Conservation (phyloP, 768 basidiomycete species). For the Rhizopogon salebrosus region DNA sequence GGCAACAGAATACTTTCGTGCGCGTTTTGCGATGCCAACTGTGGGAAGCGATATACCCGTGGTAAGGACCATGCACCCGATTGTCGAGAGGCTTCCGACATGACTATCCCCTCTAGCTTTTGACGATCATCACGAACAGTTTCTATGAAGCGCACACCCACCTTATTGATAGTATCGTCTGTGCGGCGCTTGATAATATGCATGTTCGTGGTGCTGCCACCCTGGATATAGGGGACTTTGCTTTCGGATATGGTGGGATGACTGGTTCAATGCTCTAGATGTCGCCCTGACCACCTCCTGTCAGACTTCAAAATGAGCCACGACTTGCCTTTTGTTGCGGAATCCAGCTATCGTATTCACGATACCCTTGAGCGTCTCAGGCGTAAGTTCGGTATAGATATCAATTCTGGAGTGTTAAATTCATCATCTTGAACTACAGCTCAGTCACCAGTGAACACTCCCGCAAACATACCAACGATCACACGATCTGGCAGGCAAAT, state of each 20-base stretch:
- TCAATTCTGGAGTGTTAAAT: neutral
- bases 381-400: slow-evolving; percentile 13
- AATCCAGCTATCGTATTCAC: slow-evolving; percentile 20
- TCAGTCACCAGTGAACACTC: slow-evolving; percentile 2
- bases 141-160: slow-evolving; percentile 27
- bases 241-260: slow-evolving; percentile 24
- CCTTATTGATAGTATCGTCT: slow-evolving; percentile 20
- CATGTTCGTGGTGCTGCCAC: slow-evolving; percentile 8
- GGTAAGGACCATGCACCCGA: slow-evolving; percentile 6
- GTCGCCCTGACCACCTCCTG: neutral
- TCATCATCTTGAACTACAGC: slow-evolving; percentile 10
- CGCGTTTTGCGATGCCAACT: slow-evolving; percentile 8
- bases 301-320: slow-evolving; percentile 27
- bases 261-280: neutral
- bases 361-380: slow-evolving; percentile 3
- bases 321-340: slow-evolving; percentile 22
- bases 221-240: slow-evolving; percentile 20
- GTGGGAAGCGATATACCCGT: slow-evolving; percentile 14
- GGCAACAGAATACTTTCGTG: slow-evolving; percentile 24
- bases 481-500: slow-evolving; percentile 21
- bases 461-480: slow-evolving; percentile 4
- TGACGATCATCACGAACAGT: slow-evolving; percentile 24
- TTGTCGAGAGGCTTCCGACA: too few species aligned
- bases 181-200: slow-evolving; percentile 22
- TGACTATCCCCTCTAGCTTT: slow-evolving; percentile 10